Base-by-base conservation (phyloP, 2,329 filamentous ascomycete genomes). In the Talaromyces sp. region DNA sequence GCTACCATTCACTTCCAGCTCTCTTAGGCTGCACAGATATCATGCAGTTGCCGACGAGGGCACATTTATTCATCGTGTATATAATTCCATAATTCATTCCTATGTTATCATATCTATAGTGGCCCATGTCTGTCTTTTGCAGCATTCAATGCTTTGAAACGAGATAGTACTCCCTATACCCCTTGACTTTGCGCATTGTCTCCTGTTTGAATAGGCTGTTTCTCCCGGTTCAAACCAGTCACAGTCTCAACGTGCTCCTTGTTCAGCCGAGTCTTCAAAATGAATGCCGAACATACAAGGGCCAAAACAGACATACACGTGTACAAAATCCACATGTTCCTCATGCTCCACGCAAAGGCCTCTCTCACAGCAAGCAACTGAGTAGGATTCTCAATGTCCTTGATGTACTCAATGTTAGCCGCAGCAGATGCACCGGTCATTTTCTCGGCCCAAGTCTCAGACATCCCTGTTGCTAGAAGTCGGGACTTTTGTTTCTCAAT, bases 381-480 rank as follows among this genome's bases (percentile, higher is more conserved):
- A 0, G 54, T 30, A 0, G 62, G 40, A 56, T 80, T 70, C 24
- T 58, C 43, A 27, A 82, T 75, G 1, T 65, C 58, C 33, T 66
- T 61, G 19, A 79, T 70, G 32, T 77, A 63, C 32, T 74, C 71
- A 10, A 80, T 74, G 50, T 78, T 80, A 1, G 79, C 78, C 1
- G 76, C 76, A 3, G 78, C 77, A 30, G 76, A 66, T 19, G 70
- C 66, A 0, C 77, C 77, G 0, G 77, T 72, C 65, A 60, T 76
- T 39, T 53, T 55, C 16, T 47, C 53, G 4, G 53, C 64, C 50
- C 57, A 64, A 7, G 33, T 64, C 33, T 47, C 61, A 35, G 54
- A 65, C 36, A 71, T 57, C 2, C 71, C 67, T 4, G 63, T 82
- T 86, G 17, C 87, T 80, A 13, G 84, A 80, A 32, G 87, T 84